phyloP scores from a whole-genome alignment of 2,329 filamentous ascomycete species.

The Aspergillus tanneri region DNA sequence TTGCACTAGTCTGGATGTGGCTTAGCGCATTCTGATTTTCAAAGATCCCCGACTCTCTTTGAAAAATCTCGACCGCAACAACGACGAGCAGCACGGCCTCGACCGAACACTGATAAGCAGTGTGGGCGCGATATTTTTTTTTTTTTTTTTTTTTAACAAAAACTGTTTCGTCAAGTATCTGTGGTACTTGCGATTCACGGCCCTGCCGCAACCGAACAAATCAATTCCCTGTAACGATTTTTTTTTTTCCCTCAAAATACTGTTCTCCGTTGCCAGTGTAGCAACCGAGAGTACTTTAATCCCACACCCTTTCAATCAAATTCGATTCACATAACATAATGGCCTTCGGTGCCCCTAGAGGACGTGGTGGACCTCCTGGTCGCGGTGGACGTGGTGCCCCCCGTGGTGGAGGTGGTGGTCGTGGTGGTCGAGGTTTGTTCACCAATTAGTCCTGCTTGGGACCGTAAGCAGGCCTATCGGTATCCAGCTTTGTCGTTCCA shows the following conservation, averaged over 20 bases:
- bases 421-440: constrained; percentile 34
- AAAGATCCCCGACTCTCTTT: constrained; percentile 39
- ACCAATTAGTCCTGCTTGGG: constrained; percentile 11
- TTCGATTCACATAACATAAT: constrained; percentile 28
- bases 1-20: constrained; percentile 22
- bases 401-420: constrained; percentile 41
- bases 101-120: constrained; percentile 32
- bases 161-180: constrained; percentile 23
- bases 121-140: constrained; percentile 24
- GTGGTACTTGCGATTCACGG: constrained; percentile 12
- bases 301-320: constrained; percentile 4
- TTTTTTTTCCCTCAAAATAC: not conserved
- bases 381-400: constrained; percentile 46
- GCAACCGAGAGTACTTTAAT: constrained; percentile 1
- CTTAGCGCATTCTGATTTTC: constrained; percentile 42
- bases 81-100: constrained; percentile 38
- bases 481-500: not conserved
- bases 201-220: constrained; percentile 11
- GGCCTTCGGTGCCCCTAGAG: constrained; percentile 34
- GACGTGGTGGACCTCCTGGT: constrained; percentile 31
- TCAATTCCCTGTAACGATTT: constrained; percentile 9
- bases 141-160: constrained; percentile 17
- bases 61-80: constrained; percentile 42
- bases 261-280: constrained; percentile 3
- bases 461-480: constrained; percentile 2